Percentiles rank a stretch among this genome's conserved stretches.
phyloP scores from a whole-genome alignment of 2,329 filamentous ascomycete genomes.

The Xylaria sp. region DNA sequence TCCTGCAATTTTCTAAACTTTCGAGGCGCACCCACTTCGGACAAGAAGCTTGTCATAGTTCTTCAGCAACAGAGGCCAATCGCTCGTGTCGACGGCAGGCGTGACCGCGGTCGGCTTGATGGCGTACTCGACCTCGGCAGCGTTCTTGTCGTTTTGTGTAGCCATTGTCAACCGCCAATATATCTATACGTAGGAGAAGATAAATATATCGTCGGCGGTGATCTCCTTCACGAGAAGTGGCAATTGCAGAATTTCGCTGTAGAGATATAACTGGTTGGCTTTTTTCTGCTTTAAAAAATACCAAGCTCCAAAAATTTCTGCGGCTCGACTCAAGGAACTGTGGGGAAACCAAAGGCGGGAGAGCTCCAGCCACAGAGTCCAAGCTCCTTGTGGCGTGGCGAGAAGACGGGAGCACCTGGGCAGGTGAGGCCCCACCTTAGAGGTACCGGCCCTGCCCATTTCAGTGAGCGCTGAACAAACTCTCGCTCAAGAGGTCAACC shows the following conservation, averaged over 20 bases:
- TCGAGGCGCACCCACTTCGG: constrained; percentile 35
- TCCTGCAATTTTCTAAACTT: constrained; percentile 16
- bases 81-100: constrained; percentile 83
- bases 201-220: constrained; percentile 39
- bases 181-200: constrained; percentile 34
- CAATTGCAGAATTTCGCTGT: constrained; percentile 33
- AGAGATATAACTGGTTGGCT: constrained; percentile 29
- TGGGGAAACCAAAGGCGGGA: constrained; percentile 32
- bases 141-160: constrained; percentile 41
- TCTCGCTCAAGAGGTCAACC: no score
- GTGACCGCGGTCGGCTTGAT: constrained; percentile 92
- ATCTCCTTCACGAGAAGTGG: constrained; percentile 39
- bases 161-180: constrained; percentile 45
- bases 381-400: constrained; percentile 18
- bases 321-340: constrained; percentile 28
- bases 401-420: not conserved
- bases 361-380: constrained; percentile 39
- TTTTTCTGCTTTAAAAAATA: constrained; percentile 35
- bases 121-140: constrained; percentile 48
- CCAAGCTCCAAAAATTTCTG: constrained; percentile 50
- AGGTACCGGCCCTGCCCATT: no score
- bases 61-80: constrained; percentile 93
- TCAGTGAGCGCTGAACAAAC: no score
- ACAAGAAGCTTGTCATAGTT: constrained; percentile 80
- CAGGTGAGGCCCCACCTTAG: not conserved